Conservation (phyloP, 192 early-diverging fungal genomes). For the Haplosporangium gracile region DNA sequence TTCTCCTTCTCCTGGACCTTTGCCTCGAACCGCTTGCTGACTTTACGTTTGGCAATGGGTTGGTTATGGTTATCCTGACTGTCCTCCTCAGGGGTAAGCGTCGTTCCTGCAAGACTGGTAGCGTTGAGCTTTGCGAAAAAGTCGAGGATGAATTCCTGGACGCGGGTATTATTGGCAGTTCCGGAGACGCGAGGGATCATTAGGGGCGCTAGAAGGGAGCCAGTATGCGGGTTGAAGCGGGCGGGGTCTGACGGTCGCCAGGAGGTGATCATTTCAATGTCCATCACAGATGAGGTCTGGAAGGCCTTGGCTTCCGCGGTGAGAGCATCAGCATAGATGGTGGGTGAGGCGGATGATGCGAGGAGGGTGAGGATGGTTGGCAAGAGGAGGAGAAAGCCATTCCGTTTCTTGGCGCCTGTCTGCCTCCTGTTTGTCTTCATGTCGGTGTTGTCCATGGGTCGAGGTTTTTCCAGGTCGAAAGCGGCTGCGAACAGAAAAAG, state of each 20-base stretch:
- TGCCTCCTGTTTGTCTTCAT: not conserved
- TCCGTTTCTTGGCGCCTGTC: not conserved
- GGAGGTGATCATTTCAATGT: conserved; percentile 41
- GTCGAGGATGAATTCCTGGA: conserved; percentile 78
- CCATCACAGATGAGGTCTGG: conserved; percentile 27
- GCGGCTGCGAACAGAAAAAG: not conserved
- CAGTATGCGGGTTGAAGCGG: conserved; percentile 49
- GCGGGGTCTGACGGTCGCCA: conserved; percentile 29
- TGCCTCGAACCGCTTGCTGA: not conserved
- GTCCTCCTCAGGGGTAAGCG: not conserved
- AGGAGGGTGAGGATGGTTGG: conserved; percentile 1
- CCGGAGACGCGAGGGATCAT: conserved; percentile 87
- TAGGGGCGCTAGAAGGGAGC: conserved; percentile 76
- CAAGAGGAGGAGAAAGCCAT: not conserved
- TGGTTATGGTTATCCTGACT: not conserved
- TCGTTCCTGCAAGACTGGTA: conserved; percentile 23
- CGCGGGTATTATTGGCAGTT: conserved; percentile 74
- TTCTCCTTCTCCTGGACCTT: not conserved
- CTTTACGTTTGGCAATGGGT: not conserved
- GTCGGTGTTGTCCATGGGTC: not conserved
- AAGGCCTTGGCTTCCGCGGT: conserved; percentile 3
- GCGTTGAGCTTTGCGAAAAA: conserved; percentile 68
- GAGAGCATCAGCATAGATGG: not conserved
- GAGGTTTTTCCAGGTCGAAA: not conserved
- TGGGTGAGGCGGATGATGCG: not conserved